These are phyloP conservation scores for Fusarium protoensiforme DNA, from an alignment of 2,329 filamentous ascomycete genomes.

Conservation along the genomic window DNA sequence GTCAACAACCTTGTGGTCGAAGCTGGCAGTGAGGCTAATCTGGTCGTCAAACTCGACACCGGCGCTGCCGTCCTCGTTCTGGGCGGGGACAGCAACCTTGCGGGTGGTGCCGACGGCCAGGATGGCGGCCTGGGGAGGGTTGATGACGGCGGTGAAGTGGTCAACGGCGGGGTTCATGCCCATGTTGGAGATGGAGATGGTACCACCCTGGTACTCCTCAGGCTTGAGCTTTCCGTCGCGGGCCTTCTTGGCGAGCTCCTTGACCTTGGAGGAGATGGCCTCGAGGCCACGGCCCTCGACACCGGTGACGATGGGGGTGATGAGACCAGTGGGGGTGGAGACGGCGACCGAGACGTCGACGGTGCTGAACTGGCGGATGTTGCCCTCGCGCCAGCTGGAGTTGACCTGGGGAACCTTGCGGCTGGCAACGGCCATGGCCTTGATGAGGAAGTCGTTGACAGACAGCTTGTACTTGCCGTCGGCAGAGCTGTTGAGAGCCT, in stretches of 20 bases:
- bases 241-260: slow-evolving; percentile 96
- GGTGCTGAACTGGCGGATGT: slow-evolving; percentile 92
- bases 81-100: slow-evolving; percentile 91
- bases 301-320: slow-evolving; percentile 95
- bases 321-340: slow-evolving; percentile 90
- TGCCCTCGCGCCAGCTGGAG: slow-evolving; percentile 90
- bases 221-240: slow-evolving; percentile 99
- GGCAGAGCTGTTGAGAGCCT: slow-evolving; percentile 87
- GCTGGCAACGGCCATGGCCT: slow-evolving; percentile 88
- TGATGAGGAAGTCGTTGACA: slow-evolving; percentile 99
- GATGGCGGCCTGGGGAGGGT: slow-evolving; percentile 96
- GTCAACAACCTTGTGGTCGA: slow-evolving; percentile 99
- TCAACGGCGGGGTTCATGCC: slow-evolving; percentile 98
- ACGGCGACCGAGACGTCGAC: slow-evolving; percentile 97
- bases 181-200: slow-evolving; percentile 99
- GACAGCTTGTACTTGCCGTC: slow-evolving; percentile 98
- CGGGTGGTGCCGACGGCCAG: slow-evolving; percentile 94
- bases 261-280: slow-evolving; percentile 88
- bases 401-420: slow-evolving; percentile 96
- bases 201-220: slow-evolving; percentile 98
- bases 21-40: slow-evolving; percentile 93
- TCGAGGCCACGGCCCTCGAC: slow-evolving; percentile 89
- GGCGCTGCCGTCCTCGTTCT: slow-evolving; percentile 83
- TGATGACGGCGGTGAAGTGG: slow-evolving; percentile 98
- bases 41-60: slow-evolving; percentile 93